Conservation (phyloP, 345 rosid species). For the Gossypium bickii region DNA sequence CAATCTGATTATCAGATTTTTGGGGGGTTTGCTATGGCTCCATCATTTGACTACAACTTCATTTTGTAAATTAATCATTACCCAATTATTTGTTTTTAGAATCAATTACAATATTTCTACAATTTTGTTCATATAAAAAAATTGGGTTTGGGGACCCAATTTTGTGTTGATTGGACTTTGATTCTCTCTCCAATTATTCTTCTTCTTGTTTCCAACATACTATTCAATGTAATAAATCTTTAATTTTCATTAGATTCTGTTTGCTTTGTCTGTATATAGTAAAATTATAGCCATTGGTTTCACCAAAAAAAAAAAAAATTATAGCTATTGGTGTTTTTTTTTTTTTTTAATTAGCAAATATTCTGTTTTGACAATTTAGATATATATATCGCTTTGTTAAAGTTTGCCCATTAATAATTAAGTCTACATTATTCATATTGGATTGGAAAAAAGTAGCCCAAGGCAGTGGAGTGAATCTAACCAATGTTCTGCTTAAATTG, state of each 20-base stretch:
- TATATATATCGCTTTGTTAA: background rate
- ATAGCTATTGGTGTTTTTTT: background rate
- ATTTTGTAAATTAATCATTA: background rate
- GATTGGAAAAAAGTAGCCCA: background rate
- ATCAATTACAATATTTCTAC: background rate
- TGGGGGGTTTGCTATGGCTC: conserved; percentile 6
- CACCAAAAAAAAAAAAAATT: background rate
- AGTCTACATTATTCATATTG: background rate
- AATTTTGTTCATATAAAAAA: background rate
- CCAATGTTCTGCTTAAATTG: background rate
- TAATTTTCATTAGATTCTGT: background rate
- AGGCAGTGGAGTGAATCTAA: too few relatives aligned
- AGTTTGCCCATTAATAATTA: background rate
- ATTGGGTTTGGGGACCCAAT: background rate
- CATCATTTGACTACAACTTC: background rate
- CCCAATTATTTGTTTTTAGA: background rate
- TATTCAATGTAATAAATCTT: background rate
- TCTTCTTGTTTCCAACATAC: background rate
- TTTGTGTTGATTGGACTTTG: background rate
- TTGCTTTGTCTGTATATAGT: background rate
- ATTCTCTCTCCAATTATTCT: background rate
- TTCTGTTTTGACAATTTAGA: background rate
- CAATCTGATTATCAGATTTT: background rate
- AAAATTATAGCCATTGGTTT: background rate
- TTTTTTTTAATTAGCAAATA: background rate